A percentile compares a stretch with the other conserved stretches of the same genome.
Evolutionary conservation across 257 asterid genomes (phyloP).

Genomic region (Solanum acaule): DNA sequence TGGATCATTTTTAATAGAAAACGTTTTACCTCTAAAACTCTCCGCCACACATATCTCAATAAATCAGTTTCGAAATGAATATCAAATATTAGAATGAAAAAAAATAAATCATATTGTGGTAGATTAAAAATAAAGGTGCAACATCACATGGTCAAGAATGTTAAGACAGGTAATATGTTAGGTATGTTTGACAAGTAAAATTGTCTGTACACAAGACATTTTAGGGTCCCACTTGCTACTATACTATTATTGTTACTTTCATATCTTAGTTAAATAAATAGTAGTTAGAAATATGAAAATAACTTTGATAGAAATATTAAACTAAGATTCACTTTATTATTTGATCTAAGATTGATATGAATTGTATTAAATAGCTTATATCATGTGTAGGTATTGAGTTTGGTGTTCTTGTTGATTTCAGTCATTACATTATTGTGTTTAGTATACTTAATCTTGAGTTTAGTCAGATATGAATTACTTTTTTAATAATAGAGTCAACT

Average conservation of each 20-base stretch:
- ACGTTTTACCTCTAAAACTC: background rate
- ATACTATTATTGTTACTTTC: background rate
- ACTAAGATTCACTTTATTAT: background rate
- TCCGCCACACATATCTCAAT: rapidly evolving
- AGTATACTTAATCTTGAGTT: background rate
- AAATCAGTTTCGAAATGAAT: too few species aligned
- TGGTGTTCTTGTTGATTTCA: background rate
- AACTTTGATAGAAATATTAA: background rate
- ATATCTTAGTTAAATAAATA: background rate
- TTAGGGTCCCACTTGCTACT: background rate
- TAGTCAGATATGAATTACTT: background rate
- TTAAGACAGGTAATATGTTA: background rate
- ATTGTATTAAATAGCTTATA: background rate
- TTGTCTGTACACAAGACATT: background rate
- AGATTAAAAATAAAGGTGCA: background rate
- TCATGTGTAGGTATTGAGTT: background rate
- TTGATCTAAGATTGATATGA: background rate
- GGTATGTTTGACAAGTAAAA: background rate
- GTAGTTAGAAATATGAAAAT: background rate
- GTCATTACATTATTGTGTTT: background rate
- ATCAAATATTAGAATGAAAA: too few species aligned
- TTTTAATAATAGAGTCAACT: background rate
- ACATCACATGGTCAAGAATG: background rate
- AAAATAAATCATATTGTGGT: background rate
- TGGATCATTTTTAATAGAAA: background rate